Evolutionary conservation across 108 stramenopile species (phyloP).

Genomic region (Nitzschia inconspicua): DNA sequence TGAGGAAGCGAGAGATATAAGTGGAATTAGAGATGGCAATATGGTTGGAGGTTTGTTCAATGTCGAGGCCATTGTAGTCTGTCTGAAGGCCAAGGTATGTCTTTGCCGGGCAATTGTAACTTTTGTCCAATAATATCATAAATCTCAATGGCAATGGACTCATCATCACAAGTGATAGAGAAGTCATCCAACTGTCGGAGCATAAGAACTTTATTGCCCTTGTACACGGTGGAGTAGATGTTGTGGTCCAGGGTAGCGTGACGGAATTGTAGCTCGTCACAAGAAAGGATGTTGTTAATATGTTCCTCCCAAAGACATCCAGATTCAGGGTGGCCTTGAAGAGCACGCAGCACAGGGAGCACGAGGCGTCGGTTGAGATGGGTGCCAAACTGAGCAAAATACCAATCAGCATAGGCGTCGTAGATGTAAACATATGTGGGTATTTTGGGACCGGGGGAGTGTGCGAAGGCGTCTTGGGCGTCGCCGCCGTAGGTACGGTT

Average conservation of each 20-base stretch:
- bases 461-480: constrained; percentile 35
- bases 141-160: not conserved
- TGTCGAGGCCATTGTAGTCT: constrained; percentile 33
- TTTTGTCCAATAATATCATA: not conserved
- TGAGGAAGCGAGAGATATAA: constrained; percentile 27
- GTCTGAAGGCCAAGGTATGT: constrained; percentile 17
- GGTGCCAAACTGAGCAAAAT: too few species aligned
- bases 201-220: too few species aligned
- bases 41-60: constrained; percentile 25
- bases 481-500: constrained; percentile 23
- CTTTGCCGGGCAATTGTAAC: not conserved
- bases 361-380: constrained; percentile 18
- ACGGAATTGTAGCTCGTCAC: constrained; percentile 36
- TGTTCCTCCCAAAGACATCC: constrained; percentile 21
- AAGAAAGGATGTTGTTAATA: constrained; percentile 22
- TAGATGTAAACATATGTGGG: constrained; percentile 27
- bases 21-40: constrained; percentile 22
- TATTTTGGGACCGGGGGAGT: constrained; percentile 23
- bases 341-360: constrained; percentile 19
- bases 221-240: too few species aligned
- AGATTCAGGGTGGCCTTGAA: constrained; percentile 30
- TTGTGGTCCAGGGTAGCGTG: too few species aligned
- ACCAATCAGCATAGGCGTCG: constrained; percentile 32
- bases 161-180: constrained; percentile 10
- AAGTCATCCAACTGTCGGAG: constrained; percentile 50